Percentiles rank a stretch among this genome's conserved stretches.
phyloP scores from a whole-genome alignment of 768 basidiomycete genomes.

The Xerocomellus intermedius region DNA sequence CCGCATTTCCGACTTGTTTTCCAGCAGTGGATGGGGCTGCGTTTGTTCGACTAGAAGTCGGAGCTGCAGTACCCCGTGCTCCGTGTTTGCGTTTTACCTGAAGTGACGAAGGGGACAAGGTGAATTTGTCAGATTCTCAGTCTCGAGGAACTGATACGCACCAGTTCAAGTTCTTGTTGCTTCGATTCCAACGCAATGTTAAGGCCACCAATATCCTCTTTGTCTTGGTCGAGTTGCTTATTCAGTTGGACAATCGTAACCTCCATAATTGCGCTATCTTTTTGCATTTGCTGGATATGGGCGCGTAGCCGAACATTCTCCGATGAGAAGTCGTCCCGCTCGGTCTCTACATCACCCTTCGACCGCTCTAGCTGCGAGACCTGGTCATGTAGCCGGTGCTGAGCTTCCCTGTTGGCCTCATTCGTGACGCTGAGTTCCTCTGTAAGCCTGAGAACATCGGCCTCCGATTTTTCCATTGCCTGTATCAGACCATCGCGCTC shows the following conservation, averaged over 20 bases:
- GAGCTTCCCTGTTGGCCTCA: slow-evolving; percentile 34
- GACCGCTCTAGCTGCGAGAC: slow-evolving; percentile 10
- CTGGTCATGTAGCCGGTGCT: slow-evolving; percentile 25
- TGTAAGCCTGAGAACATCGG: slow-evolving; percentile 35
- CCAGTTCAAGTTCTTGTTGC: slow-evolving; percentile 90
- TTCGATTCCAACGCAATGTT: slow-evolving; percentile 93
- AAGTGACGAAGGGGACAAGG: neutral
- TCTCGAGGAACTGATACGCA: slow-evolving; percentile 38
- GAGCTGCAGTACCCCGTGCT: slow-evolving; percentile 53
- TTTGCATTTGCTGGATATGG: slow-evolving; percentile 69
- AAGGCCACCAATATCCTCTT: slow-evolving; percentile 78
- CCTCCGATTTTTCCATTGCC: slow-evolving; percentile 37
- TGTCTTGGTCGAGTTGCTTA: slow-evolving; percentile 63
- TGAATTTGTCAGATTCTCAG: neutral
- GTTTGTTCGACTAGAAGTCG: slow-evolving; percentile 57
- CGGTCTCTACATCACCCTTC: slow-evolving; percentile 61
- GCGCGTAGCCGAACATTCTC: slow-evolving; percentile 60
- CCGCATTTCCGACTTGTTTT: slow-evolving; percentile 46
- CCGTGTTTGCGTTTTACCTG: slow-evolving; percentile 66
- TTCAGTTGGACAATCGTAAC: slow-evolving; percentile 71
- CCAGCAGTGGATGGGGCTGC: slow-evolving; percentile 20
- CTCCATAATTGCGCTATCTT: slow-evolving; percentile 83
- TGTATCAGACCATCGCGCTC: slow-evolving; percentile 28
- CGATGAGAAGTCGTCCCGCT: slow-evolving; percentile 30
- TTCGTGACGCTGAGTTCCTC: slow-evolving; percentile 47